These are phyloP conservation scores for Cucurbita ficifolia DNA, from an alignment of 306 rosid species.

Conservation along the genomic window DNA sequence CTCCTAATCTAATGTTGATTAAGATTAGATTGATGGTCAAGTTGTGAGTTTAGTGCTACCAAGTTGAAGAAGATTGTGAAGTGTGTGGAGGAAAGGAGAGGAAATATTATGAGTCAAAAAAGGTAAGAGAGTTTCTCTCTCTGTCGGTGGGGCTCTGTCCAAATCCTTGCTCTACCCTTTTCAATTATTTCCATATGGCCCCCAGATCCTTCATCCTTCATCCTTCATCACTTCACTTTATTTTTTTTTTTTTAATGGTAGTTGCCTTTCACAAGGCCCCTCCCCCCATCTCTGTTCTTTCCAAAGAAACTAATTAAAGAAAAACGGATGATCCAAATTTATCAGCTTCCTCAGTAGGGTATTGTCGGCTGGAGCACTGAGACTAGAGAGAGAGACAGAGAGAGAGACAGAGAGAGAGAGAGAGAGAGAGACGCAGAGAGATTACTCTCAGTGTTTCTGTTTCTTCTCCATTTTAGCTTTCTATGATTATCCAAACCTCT, in stretches of 20 bases:
- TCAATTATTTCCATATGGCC: neutral
- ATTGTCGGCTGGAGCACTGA: neutral
- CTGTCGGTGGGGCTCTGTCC: constrained; percentile 9
- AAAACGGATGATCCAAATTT: neutral
- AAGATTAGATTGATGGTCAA: too few relatives aligned
- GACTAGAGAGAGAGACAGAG: neutral
- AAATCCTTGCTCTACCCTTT: neutral
- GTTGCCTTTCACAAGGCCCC: neutral
- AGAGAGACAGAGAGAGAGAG: neutral
- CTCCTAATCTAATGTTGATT: neutral
- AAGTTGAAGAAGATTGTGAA: neutral
- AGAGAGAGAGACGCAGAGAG: neutral
- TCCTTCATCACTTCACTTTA: neutral
- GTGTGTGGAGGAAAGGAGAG: neutral
- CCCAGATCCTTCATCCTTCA: neutral
- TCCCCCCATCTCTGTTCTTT: neutral
- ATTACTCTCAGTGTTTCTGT: neutral
- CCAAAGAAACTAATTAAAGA: neutral
- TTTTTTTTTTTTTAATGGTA: neutral
- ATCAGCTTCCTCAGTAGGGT: neutral
- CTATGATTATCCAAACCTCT: neutral
- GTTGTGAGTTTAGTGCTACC: neutral
- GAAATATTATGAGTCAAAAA: neutral
- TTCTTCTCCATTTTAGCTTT: neutral
- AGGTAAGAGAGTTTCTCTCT: constrained; percentile 1